Percentiles rank a stretch among this genome's conserved stretches.
Conservation (phyloP, 225 moss, liverwort and hornwort genomes). For the Sphagnum tenellum region DNA sequence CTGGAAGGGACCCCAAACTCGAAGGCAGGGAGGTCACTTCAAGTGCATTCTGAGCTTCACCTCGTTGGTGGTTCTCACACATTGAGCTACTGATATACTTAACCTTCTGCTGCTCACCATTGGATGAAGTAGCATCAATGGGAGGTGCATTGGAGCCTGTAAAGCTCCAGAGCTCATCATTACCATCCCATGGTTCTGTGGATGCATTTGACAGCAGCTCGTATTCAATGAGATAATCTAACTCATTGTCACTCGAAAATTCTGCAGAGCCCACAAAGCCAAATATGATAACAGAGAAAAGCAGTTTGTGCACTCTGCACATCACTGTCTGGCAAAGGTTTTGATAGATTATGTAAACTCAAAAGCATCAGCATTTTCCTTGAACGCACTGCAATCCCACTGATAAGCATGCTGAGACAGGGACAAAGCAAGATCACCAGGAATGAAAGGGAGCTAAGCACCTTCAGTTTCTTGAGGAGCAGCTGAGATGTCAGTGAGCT, state of each 20-base stretch:
- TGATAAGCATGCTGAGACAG: too few relatives aligned
- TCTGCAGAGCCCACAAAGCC: conserved; percentile 13
- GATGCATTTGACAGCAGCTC: conserved; percentile 93
- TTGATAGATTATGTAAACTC: too few relatives aligned
- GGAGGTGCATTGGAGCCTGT: conserved; percentile 34
- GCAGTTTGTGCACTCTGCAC: too few relatives aligned
- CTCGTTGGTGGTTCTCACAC: conserved; percentile 4
- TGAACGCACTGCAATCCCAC: too few relatives aligned
- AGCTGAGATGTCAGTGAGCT: conserved; percentile 25
- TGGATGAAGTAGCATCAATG: conserved; percentile 26
- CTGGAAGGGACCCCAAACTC: conserved; percentile 12
- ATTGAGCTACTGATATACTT: conserved; percentile 6
- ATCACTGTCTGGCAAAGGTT: too few relatives aligned
- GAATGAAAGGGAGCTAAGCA: background rate
- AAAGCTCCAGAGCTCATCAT: conserved; percentile 74
- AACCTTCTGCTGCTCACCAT: conserved; percentile 14
- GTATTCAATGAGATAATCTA: conserved; percentile 83
- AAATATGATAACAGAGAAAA: too few relatives aligned
- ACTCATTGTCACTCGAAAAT: conserved; percentile 74
- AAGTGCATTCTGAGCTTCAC: conserved; percentile 11
- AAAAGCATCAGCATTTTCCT: too few relatives aligned
- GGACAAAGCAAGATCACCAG: background rate
- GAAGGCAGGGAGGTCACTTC: conserved; percentile 26
- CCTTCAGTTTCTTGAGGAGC: conserved; percentile 38
- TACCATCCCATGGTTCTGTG: conserved; percentile 88